Evolutionary conservation across 495 filamentous ascomycete genomes (phyloP).

Genomic region (Penicillium parvum): DNA sequence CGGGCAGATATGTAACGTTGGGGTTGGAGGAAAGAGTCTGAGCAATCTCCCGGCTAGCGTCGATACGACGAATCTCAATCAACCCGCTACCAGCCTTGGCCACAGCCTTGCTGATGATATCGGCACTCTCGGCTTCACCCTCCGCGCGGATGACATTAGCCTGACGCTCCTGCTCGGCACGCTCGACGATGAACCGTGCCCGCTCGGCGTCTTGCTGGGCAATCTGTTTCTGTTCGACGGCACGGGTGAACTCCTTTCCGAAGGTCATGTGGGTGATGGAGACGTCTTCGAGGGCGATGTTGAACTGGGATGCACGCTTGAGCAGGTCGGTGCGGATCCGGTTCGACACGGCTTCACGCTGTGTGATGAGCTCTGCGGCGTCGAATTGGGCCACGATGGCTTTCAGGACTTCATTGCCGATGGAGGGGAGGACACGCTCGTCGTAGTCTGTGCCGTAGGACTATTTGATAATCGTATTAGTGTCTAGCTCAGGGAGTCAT

Average conservation of each 20-base stretch:
- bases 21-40: constrained; percentile 84
- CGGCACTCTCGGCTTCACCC: constrained; percentile 93
- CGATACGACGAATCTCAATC: constrained; percentile 92
- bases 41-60: constrained; percentile 95
- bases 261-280: constrained; percentile 99
- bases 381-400: constrained; percentile 99
- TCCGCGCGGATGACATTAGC: constrained; percentile 97
- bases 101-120: constrained; percentile 87
- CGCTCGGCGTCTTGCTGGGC: constrained; percentile 98
- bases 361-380: constrained; percentile 98
- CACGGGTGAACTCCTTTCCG: constrained; percentile 96
- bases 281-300: constrained; percentile 97
- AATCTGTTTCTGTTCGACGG: constrained; percentile 99
- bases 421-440: constrained; percentile 97
- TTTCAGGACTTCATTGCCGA: constrained; percentile 99
- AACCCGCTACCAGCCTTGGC: constrained; percentile 89
- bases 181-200: constrained; percentile 96
- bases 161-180: constrained; percentile 97
- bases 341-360: constrained; percentile 92
- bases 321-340: constrained; percentile 93
- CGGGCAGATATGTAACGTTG: constrained; percentile 92
- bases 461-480: constrained; percentile 18
- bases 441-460: constrained; percentile 95
- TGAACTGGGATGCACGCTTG: constrained; percentile 96
- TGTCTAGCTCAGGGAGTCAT: not conserved